A percentile compares a stretch with the other conserved stretches of the same genome.
Evolutionary conservation across 768 basidiomycete genomes (phyloP).

Genomic region (Suillus tomentosus): DNA sequence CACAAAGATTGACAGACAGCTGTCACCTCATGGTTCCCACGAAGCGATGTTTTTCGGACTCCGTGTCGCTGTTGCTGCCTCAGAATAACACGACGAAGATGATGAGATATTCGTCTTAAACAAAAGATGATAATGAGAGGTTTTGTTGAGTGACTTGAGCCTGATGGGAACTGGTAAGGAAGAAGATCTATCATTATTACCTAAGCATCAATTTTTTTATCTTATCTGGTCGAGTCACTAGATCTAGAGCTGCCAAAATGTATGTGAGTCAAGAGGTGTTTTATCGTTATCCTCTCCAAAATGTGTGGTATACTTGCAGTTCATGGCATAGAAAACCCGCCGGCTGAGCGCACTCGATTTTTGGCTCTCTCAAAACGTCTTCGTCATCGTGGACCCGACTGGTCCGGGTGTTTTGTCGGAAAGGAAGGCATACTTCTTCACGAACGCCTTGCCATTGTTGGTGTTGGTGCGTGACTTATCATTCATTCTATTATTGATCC

Average conservation of each 20-base stretch:
- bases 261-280: constrained; percentile 5
- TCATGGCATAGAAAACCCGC: constrained; percentile 76
- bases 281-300: constrained; percentile 15
- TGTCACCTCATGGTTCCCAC: background rate
- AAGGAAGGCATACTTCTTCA: constrained; percentile 84
- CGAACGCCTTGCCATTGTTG: constrained; percentile 96
- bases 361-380: constrained; percentile 88
- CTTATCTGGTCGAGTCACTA: constrained; percentile 17
- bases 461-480: constrained; percentile 71
- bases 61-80: background rate
- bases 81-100: background rate
- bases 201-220: constrained; percentile 6
- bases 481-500: constrained; percentile 1
- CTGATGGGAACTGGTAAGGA: background rate
- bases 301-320: constrained; percentile 96
- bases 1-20: no score
- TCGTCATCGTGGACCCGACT: constrained; percentile 95
- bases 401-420: constrained; percentile 94
- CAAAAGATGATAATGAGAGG: no score
- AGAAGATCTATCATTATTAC: background rate
- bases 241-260: constrained; percentile 7
- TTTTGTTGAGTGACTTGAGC: background rate
- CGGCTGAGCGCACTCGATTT: constrained; percentile 66
- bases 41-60: background rate
- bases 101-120: background rate